Percentiles rank a stretch among this genome's conserved stretches.
phyloP scores from a whole-genome alignment of 345 rosid genomes.

The Heritiera littoralis region DNA sequence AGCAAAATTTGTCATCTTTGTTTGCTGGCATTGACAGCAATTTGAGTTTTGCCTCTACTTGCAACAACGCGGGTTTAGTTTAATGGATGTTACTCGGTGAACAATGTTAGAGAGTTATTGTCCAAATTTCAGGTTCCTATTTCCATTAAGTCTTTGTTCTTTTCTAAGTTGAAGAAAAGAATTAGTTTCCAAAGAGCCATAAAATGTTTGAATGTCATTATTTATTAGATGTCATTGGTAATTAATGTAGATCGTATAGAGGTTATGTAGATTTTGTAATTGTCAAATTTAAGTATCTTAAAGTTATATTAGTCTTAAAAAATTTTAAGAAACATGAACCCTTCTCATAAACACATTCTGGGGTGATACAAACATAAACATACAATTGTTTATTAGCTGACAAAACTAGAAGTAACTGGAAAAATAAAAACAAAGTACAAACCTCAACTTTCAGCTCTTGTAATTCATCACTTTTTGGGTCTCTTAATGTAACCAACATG shows the following conservation, averaged over 20 bases:
- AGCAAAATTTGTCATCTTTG: not conserved
- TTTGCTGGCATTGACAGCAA: not conserved
- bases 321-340: not conserved
- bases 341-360: not conserved
- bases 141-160: not conserved
- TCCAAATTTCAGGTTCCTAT: not conserved
- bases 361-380: not conserved
- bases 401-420: not conserved
- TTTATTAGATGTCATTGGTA: not conserved
- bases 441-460: not conserved
- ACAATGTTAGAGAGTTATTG: not conserved
- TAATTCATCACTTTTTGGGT: conserved; percentile 23
- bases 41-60: not conserved
- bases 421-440: not conserved
- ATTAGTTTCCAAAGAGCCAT: too few species aligned
- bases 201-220: too few species aligned
- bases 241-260: not conserved
- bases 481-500: conserved; percentile 40
- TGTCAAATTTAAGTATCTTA: not conserved
- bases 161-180: not conserved
- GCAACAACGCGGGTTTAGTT: not conserved
- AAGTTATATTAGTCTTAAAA: too few species aligned
- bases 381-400: not conserved
- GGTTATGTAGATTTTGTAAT: not conserved
- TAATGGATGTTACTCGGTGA: not conserved